phyloP scores from a whole-genome alignment of 371 early-diverging fungal species.

The Vairimorpha apis region DNA sequence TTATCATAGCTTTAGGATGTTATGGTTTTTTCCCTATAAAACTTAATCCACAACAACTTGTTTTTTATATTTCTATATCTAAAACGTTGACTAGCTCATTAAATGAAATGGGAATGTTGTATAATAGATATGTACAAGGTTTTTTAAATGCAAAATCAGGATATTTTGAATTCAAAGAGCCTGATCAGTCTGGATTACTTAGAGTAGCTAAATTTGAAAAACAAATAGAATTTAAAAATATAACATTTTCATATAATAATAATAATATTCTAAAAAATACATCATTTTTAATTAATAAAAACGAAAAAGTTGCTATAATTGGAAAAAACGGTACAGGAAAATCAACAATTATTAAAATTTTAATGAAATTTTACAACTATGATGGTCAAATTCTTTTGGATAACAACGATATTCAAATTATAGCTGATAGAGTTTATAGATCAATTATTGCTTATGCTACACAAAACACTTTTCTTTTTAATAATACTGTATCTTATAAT shows the following conservation, averaged over 20 bases:
- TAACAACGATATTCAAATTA: conserved; percentile 72
- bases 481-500: conserved; percentile 72
- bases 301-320: conserved; percentile 69
- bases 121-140: conserved; percentile 47
- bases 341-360: conserved; percentile 52
- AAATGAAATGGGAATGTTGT: conserved; percentile 35
- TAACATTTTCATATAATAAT: conserved; percentile 1
- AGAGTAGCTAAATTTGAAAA: conserved; percentile 16
- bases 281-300: conserved; percentile 47
- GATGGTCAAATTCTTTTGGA: conserved; percentile 75
- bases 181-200: background rate
- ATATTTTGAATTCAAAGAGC: conserved; percentile 5
- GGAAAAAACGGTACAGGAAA: conserved; percentile 59
- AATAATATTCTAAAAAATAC: conserved; percentile 34
- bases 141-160: conserved; percentile 37
- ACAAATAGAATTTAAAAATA: conserved; percentile 16
- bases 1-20: conserved; percentile 39
- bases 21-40: conserved; percentile 28
- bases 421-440: conserved; percentile 68
- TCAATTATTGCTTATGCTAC: conserved; percentile 74
- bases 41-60: conserved; percentile 37
- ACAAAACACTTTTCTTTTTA: conserved; percentile 71
- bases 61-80: conserved; percentile 31
- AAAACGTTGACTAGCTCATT: background rate
- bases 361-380: conserved; percentile 70